Evolutionary conservation across 163 green algal genomes (phyloP).

Genomic region (Chlorella variabilis): DNA sequence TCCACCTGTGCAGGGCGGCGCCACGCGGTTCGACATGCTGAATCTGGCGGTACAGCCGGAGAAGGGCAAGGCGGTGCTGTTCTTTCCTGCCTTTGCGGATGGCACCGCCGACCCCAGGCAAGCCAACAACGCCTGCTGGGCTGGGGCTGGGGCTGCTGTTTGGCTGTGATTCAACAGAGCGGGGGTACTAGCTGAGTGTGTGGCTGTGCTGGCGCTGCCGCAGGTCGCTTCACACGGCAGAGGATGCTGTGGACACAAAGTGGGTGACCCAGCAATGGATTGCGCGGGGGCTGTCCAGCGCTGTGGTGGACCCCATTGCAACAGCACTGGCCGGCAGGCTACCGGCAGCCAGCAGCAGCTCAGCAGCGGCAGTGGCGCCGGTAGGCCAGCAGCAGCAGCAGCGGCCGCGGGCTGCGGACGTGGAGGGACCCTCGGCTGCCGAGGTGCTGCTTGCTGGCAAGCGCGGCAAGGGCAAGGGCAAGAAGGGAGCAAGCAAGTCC

Average conservation of each 20-base stretch:
- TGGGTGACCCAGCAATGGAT: slow-evolving; percentile 87
- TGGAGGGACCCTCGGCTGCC: neutral
- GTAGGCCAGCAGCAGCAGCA: no score
- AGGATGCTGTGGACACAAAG: slow-evolving; percentile 70
- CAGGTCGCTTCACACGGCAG: slow-evolving; percentile 77
- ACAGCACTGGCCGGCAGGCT: slow-evolving; percentile 7
- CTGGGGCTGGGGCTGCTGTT: no score
- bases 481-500: slow-evolving; percentile 26
- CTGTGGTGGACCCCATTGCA: neutral
- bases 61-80: slow-evolving; percentile 74
- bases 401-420: neutral
- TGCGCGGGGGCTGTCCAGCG: slow-evolving; percentile 42
- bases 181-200: no score
- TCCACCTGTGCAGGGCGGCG: slow-evolving; percentile 38
- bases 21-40: slow-evolving; percentile 76
- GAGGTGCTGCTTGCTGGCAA: slow-evolving; percentile 19
- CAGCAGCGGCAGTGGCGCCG: neutral
- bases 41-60: slow-evolving; percentile 66
- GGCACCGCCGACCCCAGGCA: slow-evolving; percentile 67
- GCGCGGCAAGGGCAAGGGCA: slow-evolving; percentile 26
- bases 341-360: neutral
- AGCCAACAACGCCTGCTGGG: no score
- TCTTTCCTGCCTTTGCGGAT: slow-evolving; percentile 79
- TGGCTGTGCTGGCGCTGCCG: no score
- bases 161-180: no score